Evolutionary conservation across 140 eudicot genomes (phyloP), one percentile per base, ranked within the genome.

Genomic region (Senecio squalidus): DNA sequence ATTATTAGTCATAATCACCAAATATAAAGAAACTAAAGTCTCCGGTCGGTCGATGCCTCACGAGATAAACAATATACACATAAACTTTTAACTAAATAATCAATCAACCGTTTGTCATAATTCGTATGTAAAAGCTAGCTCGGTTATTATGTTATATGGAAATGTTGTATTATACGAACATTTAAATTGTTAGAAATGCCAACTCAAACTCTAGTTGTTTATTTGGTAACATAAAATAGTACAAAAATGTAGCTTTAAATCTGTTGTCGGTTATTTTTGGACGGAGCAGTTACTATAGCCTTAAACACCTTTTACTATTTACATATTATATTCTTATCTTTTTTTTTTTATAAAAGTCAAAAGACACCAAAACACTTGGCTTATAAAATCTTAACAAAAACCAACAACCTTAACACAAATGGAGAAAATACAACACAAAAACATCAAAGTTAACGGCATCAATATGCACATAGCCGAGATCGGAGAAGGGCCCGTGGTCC

Each of bases 401-500:
- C n/a, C 55, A 9, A 45, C 47, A 59, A 39, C 11, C 43, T 43
- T 2, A 23, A 21, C 14, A 3, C 0, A 60, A 44, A 83, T 83
- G 92, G 87, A 83, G 51, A 74, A 76, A 4, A 83, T 83, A 39
- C 55, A 67, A 51, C 87, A 80, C 59, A 74, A 46, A 2, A 44
- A 13, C 20, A 22, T 83, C 22, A 39, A 28, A 18, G 84, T 80
- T 10, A 83, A 80, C 45, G 84, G 77, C 72, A 80, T 83, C 9
- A 76, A 70, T 46, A 55, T 79, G 78, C 92, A 83, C 67, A 78
- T 79, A 3, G 92, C 92, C 5, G 83, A 76, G 64, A 70, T 79
- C 33, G 86, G 84, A 0, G 77, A 72, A 28, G 83, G 83, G 14
- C 84, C 89, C 6, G 66, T 69, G 1, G 76, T 83, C 29, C 74